Evolutionary conservation across 2,329 filamentous ascomycete genomes (phyloP), one percentile per base, ranked within the genome.

Genomic region (Sporothrix brunneoviolacea): DNA sequence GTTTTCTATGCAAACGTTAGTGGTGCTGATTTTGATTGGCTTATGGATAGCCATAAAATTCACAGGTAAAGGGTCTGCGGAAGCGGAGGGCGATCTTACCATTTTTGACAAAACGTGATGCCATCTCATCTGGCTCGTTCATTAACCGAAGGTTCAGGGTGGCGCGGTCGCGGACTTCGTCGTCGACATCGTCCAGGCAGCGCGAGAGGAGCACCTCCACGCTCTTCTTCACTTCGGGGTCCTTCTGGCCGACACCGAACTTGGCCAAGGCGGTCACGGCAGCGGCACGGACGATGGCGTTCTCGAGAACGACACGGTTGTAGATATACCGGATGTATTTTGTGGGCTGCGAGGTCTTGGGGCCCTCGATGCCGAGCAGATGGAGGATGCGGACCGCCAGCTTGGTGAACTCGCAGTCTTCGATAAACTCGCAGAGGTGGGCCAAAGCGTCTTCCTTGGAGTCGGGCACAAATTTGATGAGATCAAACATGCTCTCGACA

Each of bases 281-380:
- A 9, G 93, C 91, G 43, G 93, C 93, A 59, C 93, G 82, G 18
- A 98, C 91, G 56, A 96, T 90, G 36, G 93, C 90, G 65, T 98
- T 98, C 70, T 98, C 93, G 47, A 98, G 73, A 15, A 98, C 93
- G 19, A 98, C 91, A 53, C 93, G 83, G 73, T 98, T 98, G 75
- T 98, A 98, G 64, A 98, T 98, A 70, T 97, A 98, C 52, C 93
- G 88, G 60, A 98, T 95, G 68, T 96, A 98, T 76, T 98, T 97
- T 51, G 93, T 97, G 0, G 93, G 93, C 61, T 96, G 88, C 15
- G 88, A 84, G 3, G 91, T 96, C 73, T 93, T 95, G 56, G 93
- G 93, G 0, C 93, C 93, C 71, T 98, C 93, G 24, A 91, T 78
- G 61, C 93, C 93, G 38, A 98, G 84, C 18, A 98, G 80, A 68